phyloP scores from a whole-genome alignment of 1,139 yeast genomes.

The Arxiozyma telluris region DNA sequence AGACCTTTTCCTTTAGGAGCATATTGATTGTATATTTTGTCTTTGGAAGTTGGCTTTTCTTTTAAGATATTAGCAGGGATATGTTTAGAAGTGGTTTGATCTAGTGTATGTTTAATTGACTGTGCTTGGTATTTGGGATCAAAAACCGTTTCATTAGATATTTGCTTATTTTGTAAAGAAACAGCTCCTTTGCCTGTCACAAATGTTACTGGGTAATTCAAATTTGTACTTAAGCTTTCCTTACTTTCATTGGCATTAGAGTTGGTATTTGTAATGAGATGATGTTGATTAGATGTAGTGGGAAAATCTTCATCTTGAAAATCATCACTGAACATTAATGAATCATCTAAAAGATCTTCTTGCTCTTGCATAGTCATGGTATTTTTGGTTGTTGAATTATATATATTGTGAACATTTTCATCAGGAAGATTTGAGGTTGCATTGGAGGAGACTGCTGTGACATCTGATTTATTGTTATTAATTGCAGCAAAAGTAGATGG shows the following conservation, averaged over 20 bases:
- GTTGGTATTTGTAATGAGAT: constrained; percentile 1
- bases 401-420: neutral
- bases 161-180: constrained; percentile 20
- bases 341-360: constrained; percentile 50
- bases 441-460: neutral
- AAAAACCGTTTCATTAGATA: constrained; percentile 22
- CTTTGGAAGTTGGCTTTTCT: constrained; percentile 22
- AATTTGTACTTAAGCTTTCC: neutral
- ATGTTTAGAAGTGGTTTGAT: constrained; percentile 28
- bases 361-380: constrained; percentile 14
- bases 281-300: neutral
- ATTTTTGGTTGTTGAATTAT: neutral
- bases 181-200: constrained; percentile 30
- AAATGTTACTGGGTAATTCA: constrained; percentile 19
- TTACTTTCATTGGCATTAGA: neutral
- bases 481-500: neutral
- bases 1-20: constrained; percentile 29
- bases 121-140: constrained; percentile 30
- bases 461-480: neutral
- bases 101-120: constrained; percentile 28
- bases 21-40: constrained; percentile 22
- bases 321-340: constrained; percentile 61
- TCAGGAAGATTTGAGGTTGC: neutral
- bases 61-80: constrained; percentile 21
- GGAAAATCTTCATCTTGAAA: constrained; percentile 29